Evolutionary conservation across 176 grass and related monocot species (phyloP), one percentile per base, ranked within the genome.

Genomic region (Carex myosuroides): DNA sequence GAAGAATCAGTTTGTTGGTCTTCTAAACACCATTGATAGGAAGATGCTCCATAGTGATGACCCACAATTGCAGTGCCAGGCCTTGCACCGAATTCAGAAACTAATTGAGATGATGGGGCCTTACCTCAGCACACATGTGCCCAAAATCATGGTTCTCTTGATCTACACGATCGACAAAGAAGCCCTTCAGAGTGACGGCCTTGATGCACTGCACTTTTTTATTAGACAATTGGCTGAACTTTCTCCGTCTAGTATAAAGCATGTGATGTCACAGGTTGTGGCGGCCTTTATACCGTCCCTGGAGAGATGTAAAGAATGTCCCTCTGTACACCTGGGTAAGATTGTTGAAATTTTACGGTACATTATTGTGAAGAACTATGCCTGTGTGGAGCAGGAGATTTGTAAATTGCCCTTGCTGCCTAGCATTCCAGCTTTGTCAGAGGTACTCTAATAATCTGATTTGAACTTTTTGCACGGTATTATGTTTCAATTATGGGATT

Each of bases 141-240:
- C 90, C 56, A 98, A 98, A 89, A 93, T 98, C 91, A 98, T 98
- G 95, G 92, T 98, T 87, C 85, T 98, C 7, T 87, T 98, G 75
- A 98, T 89, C 73, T 94, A 90, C 75, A 85, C 95, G 48, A 94
- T 94, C 77, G 91, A 93, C 55, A 98, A 98, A 90, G 95, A 98
- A 91, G 86, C 68, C 83, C 92, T 98, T 88, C 95, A 94, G 80
- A 86, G 89, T 66, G 91, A 88, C 79, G 91, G 95, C 56, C 89
- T 91, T 73, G 86, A 86, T 60, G 86, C 94, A 4, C 81, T 98
- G 32, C 83, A 94, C 84, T 91, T 98, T 88, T 98, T 98, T 83
- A 89, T 98, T 81, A 94, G 88, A 72, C 89, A 91, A 70, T 84
- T 98, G 75, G 88, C 87, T 37, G 87, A 91, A 84, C 79, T 95